Conservation (phyloP, 306 rosid species). For the Lathyrus oleraceus region DNA sequence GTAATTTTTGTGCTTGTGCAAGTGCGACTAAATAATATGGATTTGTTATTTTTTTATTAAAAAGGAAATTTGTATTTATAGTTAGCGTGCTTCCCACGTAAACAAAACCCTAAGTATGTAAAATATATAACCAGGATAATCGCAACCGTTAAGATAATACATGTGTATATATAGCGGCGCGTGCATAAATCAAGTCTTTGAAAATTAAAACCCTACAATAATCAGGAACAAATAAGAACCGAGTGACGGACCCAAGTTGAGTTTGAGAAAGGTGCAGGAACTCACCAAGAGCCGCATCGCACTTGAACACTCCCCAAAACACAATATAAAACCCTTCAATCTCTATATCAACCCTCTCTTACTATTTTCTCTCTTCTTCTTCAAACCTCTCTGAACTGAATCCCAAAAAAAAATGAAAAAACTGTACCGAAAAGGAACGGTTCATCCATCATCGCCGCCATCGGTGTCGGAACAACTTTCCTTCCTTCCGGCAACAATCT, state of each 20-base stretch:
- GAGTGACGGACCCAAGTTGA: background rate
- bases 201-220: background rate
- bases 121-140: background rate
- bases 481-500: constrained; percentile 75
- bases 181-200: background rate
- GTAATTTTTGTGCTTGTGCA: too few relatives aligned
- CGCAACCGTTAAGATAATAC: background rate
- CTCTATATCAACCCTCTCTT: background rate
- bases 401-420: constrained; percentile 67
- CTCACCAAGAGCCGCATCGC: constrained; percentile 35
- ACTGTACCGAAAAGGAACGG: constrained; percentile 73
- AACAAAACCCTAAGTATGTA: background rate
- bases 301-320: constrained; percentile 31
- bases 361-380: background rate
- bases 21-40: too few relatives aligned
- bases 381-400: background rate
- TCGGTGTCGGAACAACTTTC: constrained; percentile 73
- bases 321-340: background rate
- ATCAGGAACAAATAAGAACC: background rate
- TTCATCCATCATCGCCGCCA: constrained; percentile 61
- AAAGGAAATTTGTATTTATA: too few relatives aligned
- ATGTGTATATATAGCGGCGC: background rate
- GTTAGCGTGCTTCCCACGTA: background rate
- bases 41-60: too few relatives aligned
- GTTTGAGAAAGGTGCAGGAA: background rate